Base-by-base conservation (phyloP, 2,329 filamentous ascomycete genomes). In the Penicillium crustosum region DNA sequence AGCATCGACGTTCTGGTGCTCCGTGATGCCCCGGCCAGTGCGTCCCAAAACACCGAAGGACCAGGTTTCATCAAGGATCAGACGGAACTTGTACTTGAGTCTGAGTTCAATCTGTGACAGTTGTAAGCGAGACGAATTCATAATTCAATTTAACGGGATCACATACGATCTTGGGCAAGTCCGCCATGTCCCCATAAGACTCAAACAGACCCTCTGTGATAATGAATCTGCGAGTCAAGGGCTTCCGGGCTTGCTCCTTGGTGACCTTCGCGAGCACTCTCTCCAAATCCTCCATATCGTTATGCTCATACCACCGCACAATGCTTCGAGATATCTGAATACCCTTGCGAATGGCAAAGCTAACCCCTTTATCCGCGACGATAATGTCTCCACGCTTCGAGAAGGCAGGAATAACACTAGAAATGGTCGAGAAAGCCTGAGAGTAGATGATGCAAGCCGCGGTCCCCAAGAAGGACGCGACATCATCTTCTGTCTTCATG, bases 381-480 rank as follows among this genome's bases (percentile, higher is more conserved):
- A 99, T 97, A 70, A 97, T 90, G 74, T 99, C 94, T 50, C 94
- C 94, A 68, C 94, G 86, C 81, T 99, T 99, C 73, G 90, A 96
- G 73, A 99, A 99, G 1, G 93, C 89, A 0, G 94, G 95, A 61
- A 99, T 97, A 23, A 97, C 93, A 72, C 90, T 93, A n/a, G 90
- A 93, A 60, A 97, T 95, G 41, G 94, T 97, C 27, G 91, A 96
- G 73, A 99, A 97, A 4, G 93, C 89, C 73, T 99, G 94, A 0
- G 94, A 90, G 71, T 99, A 99, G 59, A 99, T 87, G 66, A 99
- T 97, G 71, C 91, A 95, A 33, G 89, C 88, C 54, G 93, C 87
- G 1, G 90, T 91, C 25, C 94, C 94, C 27, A 99, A 78, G 72
- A 93, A 96, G 10, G 89, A 85, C 25, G 94, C 92, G 70, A 99